Base-by-base conservation (phyloP, 1,284 basidiomycete species). In the Apiotrichum akiyoshidainum region DNA sequence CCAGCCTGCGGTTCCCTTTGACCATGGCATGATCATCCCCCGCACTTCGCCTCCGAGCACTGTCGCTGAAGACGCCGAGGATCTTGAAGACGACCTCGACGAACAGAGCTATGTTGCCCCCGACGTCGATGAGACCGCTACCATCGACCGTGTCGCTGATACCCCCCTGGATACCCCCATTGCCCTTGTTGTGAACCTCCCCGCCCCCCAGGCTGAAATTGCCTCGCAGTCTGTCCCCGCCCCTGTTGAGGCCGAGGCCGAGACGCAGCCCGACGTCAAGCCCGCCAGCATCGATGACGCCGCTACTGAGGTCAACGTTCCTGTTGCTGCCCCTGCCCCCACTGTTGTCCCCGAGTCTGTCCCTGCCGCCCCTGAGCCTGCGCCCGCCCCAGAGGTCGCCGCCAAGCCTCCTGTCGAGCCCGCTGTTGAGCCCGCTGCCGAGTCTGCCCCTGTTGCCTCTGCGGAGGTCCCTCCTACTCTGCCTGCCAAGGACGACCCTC, bases 21-120 rank as follows among this genome's bases (percentile, higher is more conserved):
- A 34, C 19, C 49, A 45, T 14, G 54, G 40, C 13, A 17, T 48
- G 1, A 44, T 45, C 19, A 47, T 61, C 22, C 56, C 55, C 14
- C 60, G 60, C 9, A 41, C 46, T 1, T 55, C 53, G 16, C 57
- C 60, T 0, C 60, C 60, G 8, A 61, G 60, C 54, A 58, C 60
- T 2, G 60, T 61, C 17, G 39, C 51, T 13, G 60, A 61, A 46
- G 41, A 54, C 9, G 57, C 54, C 3, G 57, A 54, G 19, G 57
- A 54, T 17, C 33, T 10, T 9, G 47, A 35, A 21, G 47, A 48
- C 42, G 19, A 53, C 11, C 34, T 14, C 52, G 34, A 53, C 13
- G 34, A 53, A 3, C 4, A 31, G 26, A 31, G 4, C 26, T 31
- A 31, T 31, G 26, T 31, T 31, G 26, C 26, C 26, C 26, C 26